phyloP scores from a whole-genome alignment of 805 yeast genomes.

The Priceomyces melissophilus region DNA sequence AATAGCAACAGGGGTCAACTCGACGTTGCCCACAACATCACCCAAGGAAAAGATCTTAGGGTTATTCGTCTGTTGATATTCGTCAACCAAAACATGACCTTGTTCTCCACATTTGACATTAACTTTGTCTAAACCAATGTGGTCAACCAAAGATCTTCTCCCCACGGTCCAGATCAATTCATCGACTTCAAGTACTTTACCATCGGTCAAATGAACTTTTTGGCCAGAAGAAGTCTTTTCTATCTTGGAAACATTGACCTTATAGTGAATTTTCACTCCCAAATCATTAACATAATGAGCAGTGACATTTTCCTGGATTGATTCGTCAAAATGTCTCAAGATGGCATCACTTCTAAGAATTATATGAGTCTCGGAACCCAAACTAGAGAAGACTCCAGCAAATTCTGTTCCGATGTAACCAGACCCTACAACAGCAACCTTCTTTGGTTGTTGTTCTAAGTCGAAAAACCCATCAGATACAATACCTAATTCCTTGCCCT shows the following conservation, averaged over 20 bases:
- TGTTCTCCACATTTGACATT: slow-evolving; percentile 61
- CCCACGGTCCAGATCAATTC: slow-evolving; percentile 92
- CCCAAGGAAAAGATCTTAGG: slow-evolving; percentile 80
- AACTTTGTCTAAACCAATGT: slow-evolving; percentile 68
- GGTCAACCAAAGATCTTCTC: slow-evolving; percentile 67
- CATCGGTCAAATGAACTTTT: slow-evolving; percentile 37
- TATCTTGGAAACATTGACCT: slow-evolving; percentile 41
- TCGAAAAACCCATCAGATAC: slow-evolving; percentile 90
- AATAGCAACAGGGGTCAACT: slow-evolving; percentile 97
- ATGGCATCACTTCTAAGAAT: slow-evolving; percentile 90
- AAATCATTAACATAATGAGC: slow-evolving; percentile 68
- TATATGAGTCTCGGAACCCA: slow-evolving; percentile 83
- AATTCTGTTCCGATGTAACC: slow-evolving; percentile 97
- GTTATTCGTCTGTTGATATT: slow-evolving; percentile 78
- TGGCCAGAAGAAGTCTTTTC: slow-evolving; percentile 33
- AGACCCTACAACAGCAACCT: slow-evolving; percentile 94
- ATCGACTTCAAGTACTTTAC: slow-evolving; percentile 55
- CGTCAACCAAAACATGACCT: slow-evolving; percentile 75
- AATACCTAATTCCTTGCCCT: slow-evolving; percentile 80
- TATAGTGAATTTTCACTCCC: slow-evolving; percentile 80
- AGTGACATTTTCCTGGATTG: slow-evolving; percentile 76
- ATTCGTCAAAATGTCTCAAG: slow-evolving; percentile 80
- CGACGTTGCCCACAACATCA: slow-evolving; percentile 89
- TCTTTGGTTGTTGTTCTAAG: slow-evolving; percentile 77
- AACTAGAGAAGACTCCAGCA: slow-evolving; percentile 88